Conservation (phyloP, 2,329 filamentous ascomycete genomes). For the Cercospora citrullina region DNA sequence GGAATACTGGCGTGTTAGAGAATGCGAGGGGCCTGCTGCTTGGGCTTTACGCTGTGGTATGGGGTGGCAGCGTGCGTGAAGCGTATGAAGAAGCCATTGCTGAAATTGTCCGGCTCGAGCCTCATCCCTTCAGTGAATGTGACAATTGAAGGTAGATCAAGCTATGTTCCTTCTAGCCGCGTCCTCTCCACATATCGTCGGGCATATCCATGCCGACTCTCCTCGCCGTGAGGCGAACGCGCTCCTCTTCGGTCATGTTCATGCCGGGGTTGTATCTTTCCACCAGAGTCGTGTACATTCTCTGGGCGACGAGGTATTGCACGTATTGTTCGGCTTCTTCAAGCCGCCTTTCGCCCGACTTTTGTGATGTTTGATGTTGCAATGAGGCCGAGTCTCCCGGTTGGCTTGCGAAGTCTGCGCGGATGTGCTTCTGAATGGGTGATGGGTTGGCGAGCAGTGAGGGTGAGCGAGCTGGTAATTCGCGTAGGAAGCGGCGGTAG, state of each 20-base stretch:
- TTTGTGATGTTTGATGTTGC: conserved; percentile 27
- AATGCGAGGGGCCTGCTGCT: not conserved
- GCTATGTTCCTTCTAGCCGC: not conserved
- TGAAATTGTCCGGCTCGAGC: not conserved
- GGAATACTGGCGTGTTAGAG: not conserved
- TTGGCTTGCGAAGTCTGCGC: conserved; percentile 55
- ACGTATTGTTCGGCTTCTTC: conserved; percentile 74
- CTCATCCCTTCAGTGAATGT: not conserved
- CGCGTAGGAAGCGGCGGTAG: conserved; percentile 85
- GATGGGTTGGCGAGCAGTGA: conserved; percentile 58
- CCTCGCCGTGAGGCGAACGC: conserved; percentile 77
- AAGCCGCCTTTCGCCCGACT: conserved; percentile 35
- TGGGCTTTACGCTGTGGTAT: not conserved
- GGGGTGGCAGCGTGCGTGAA: too few species aligned
- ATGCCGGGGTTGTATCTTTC: conserved; percentile 94
- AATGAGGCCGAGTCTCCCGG: conserved; percentile 39
- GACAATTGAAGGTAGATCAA: not conserved
- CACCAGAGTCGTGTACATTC: conserved; percentile 75
- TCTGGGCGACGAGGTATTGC: conserved; percentile 80
- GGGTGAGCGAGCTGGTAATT: conserved; percentile 72
- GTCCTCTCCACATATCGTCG: conserved; percentile 46
- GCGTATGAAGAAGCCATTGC: too few species aligned
- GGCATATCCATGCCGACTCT: conserved; percentile 90
- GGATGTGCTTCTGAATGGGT: conserved; percentile 69
- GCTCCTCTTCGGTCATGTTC: conserved; percentile 80